Evolutionary conservation across 768 basidiomycete species (phyloP).

Genomic region (Russula vinacea): DNA sequence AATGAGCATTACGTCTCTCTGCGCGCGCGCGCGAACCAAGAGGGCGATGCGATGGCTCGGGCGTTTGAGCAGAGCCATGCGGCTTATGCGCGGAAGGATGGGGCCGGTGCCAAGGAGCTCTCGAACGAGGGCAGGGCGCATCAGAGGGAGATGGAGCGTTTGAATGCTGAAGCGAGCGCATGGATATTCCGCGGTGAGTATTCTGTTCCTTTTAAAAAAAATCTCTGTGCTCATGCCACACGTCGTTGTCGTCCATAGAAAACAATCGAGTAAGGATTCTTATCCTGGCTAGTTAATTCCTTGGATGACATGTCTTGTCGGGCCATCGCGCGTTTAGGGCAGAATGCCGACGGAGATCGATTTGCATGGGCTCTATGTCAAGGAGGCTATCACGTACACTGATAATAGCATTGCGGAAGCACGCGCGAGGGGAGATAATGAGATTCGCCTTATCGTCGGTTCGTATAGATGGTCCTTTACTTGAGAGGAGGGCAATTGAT

Average conservation of each 20-base stretch:
- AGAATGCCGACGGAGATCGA: constrained; percentile 75
- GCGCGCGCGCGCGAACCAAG: constrained; percentile 70
- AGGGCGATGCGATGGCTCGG: constrained; percentile 74
- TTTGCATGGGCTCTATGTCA: constrained; percentile 89
- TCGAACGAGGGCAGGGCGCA: constrained; percentile 79
- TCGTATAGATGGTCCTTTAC: constrained; percentile 33
- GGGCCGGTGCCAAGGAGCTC: constrained; percentile 76
- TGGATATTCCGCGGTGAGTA: constrained; percentile 80
- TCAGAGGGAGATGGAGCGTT: constrained; percentile 67
- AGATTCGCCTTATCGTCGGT: constrained; percentile 85
- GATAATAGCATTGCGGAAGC: constrained; percentile 71
- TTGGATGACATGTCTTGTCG: background rate
- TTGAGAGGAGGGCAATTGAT: background rate
- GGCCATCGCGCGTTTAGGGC: constrained; percentile 42
- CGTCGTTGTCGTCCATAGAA: constrained; percentile 42
- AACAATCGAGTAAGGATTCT: constrained; percentile 60
- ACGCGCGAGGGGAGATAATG: constrained; percentile 55
- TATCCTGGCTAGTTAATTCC: background rate
- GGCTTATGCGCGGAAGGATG: constrained; percentile 70
- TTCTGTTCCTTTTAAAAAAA: background rate
- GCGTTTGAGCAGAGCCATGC: constrained; percentile 69
- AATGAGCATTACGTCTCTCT: constrained; percentile 67
- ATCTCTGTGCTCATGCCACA: constrained; percentile 1
- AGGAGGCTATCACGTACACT: constrained; percentile 77
- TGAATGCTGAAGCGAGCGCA: constrained; percentile 78